Evolutionary conservation across 2,329 filamentous ascomycete species (phyloP).

Genomic region (Penicillium janthinellum): DNA sequence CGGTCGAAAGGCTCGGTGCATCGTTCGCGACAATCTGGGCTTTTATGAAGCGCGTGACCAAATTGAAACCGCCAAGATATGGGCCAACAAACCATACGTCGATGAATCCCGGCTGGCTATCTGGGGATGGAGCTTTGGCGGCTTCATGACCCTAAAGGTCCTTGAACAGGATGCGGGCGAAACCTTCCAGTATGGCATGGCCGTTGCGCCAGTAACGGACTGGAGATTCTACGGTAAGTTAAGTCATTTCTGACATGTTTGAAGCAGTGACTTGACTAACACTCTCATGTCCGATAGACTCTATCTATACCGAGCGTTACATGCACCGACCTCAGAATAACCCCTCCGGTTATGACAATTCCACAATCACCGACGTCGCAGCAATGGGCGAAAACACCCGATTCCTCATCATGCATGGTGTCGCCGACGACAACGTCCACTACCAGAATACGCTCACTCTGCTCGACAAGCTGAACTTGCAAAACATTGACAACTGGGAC

Average conservation of each 20-base stretch:
- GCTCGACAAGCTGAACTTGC: slow-evolving; percentile 82
- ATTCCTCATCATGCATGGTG: slow-evolving; percentile 93
- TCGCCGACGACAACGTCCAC: slow-evolving; percentile 97
- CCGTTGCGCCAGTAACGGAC: slow-evolving; percentile 96
- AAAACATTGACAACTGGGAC: slow-evolving; percentile 87
- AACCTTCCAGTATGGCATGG: slow-evolving; percentile 96
- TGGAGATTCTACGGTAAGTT: slow-evolving; percentile 81
- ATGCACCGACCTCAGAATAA: slow-evolving; percentile 95
- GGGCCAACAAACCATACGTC: slow-evolving; percentile 78
- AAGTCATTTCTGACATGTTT: slow-evolving; percentile 15
- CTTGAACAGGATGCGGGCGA: slow-evolving; percentile 85
- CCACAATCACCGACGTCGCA: slow-evolving; percentile 72
- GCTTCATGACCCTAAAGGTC: slow-evolving; percentile 92
- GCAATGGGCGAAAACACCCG: slow-evolving; percentile 76
- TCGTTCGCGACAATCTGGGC: slow-evolving; percentile 81
- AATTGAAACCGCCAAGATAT: slow-evolving; percentile 84
- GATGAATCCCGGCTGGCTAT: slow-evolving; percentile 82
- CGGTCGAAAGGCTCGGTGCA: slow-evolving; percentile 78
- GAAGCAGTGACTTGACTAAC: background rate
- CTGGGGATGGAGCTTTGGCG: slow-evolving; percentile 98
- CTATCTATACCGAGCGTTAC: slow-evolving; percentile 63
- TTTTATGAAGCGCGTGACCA: slow-evolving; percentile 85
- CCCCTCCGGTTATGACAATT: slow-evolving; percentile 70
- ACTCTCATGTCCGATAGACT: slow-evolving; percentile 27
- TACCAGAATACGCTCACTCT: slow-evolving; percentile 90